Evolutionary conservation across 164 flowering plant genomes (phyloP), one percentile per base, ranked within the genome.

Genomic region (Cinnamomum chago): DNA sequence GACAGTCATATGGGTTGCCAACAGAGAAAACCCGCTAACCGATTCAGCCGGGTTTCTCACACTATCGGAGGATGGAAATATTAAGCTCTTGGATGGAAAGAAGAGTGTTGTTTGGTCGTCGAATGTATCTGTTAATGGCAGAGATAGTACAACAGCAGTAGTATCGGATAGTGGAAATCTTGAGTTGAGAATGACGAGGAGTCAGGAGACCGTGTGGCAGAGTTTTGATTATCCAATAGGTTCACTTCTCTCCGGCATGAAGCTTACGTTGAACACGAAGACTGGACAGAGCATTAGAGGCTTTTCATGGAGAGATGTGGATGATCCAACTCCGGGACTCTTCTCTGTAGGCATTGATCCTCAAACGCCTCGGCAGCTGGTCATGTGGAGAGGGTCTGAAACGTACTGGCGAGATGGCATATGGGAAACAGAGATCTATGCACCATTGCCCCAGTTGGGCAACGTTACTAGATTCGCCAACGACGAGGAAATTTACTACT

Each of bases 221-320:
- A 70, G 73, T 20, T 70, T 70, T 17, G 64, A 55, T n/a, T 18
- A 50, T 10, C 73, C 73, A 15, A 2, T 35, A 6, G 40, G 23
- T 13, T 10, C 73, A 20, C 0, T 70, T 2, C 67, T 72, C 24
- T 14, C 74, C n/a, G 66, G 74, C 47, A 60, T 70, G 77, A 77
- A 52, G 28, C 3, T 86, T 1, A 68, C 62, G 5, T 30, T 67
- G 62, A 72, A 83, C 55, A 2, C 18, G 2, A 75, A 52, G 5
- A 75, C 72, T 0, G 79, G 81, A 3, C 55, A 65, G 67, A 76
- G 69, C 5, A 18, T 27, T 1, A 10, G 30, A 6, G 10, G 78
- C 35, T 69, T 77, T 2, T 81, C 87, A 0, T 86, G 89, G 89
- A 82, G 72, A 72, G 76, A 66, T 25, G 64, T 24, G 1, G 65